phyloP scores from a whole-genome alignment of 768 basidiomycete genomes.

The Panaeolus papilionaceus region DNA sequence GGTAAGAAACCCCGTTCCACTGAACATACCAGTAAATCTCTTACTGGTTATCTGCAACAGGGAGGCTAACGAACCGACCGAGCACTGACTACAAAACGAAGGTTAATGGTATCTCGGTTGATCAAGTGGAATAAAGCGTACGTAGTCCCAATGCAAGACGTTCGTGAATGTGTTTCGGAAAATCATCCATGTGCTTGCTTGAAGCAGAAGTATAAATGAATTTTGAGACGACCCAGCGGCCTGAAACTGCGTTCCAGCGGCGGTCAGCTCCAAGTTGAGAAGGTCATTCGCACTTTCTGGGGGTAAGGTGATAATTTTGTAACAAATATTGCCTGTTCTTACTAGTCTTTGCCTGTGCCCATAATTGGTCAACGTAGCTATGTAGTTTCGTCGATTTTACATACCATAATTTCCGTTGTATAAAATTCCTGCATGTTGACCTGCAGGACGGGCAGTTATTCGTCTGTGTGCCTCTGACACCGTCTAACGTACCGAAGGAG shows the following conservation, averaged over 20 bases:
- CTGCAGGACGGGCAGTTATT: slow-evolving; percentile 24
- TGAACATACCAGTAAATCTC: too few relatives aligned
- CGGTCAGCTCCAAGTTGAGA: slow-evolving; percentile 61
- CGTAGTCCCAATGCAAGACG: slow-evolving; percentile 73
- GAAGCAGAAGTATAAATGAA: slow-evolving; percentile 60
- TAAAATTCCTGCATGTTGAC: slow-evolving; percentile 63
- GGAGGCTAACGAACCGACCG: slow-evolving; percentile 69
- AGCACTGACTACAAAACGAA: slow-evolving; percentile 53
- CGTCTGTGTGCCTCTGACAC: not conserved
- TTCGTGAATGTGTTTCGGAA: slow-evolving; percentile 60
- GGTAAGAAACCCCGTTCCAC: too few relatives aligned
- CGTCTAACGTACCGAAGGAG: slow-evolving; percentile 42
- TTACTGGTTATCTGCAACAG: slow-evolving; percentile 51
- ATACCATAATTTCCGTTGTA: slow-evolving; percentile 74
- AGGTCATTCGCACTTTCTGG: slow-evolving; percentile 59
- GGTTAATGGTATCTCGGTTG: slow-evolving; percentile 14
- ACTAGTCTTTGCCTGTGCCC: slow-evolving; percentile 48
- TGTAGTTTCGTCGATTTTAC: slow-evolving; percentile 16
- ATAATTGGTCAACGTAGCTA: not conserved
- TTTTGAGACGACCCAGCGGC: slow-evolving; percentile 44
- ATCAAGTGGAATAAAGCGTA: slow-evolving; percentile 37
- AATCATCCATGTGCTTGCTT: slow-evolving; percentile 72
- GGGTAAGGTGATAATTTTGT: not conserved
- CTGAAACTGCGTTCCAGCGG: slow-evolving; percentile 62
- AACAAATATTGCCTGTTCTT: slow-evolving; percentile 16